These are phyloP conservation scores for Leccinum subrobustum DNA, from an alignment of 1,284 basidiomycete genomes.

Conservation along the genomic window DNA sequence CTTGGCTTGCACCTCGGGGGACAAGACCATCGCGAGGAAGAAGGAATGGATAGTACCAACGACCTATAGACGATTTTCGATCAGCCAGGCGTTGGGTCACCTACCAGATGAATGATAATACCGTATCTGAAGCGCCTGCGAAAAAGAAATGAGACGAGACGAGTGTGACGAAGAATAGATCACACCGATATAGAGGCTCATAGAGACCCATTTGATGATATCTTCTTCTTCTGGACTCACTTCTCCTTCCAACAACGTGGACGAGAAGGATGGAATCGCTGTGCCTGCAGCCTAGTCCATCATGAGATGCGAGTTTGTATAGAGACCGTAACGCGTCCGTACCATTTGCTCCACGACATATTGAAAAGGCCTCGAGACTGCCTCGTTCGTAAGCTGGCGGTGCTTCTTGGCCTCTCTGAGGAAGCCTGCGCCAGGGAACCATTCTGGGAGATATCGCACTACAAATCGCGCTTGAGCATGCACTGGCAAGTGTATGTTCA, in stretches of 20 bases:
- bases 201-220: slow-evolving; percentile 23
- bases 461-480: not conserved
- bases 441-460: slow-evolving; percentile 47
- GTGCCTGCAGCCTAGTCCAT: slow-evolving; percentile 37
- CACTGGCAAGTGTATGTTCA: not conserved
- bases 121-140: slow-evolving; percentile 28
- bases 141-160: not conserved
- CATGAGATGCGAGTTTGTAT: not conserved
- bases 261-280: slow-evolving; percentile 39
- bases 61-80: slow-evolving; percentile 19
- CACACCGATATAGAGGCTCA: slow-evolving; percentile 14
- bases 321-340: not conserved
- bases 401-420: slow-evolving; percentile 40
- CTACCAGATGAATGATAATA: not conserved
- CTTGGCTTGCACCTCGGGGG: slow-evolving; percentile 23
- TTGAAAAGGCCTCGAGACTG: slow-evolving; percentile 38
- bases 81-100: slow-evolving; percentile 8
- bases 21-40: slow-evolving; percentile 29
- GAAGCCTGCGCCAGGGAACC: slow-evolving; percentile 50
- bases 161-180: not conserved
- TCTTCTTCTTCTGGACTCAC: slow-evolving; percentile 25
- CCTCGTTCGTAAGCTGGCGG: slow-evolving; percentile 30
- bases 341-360: slow-evolving; percentile 44
- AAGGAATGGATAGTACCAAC: slow-evolving; percentile 38
- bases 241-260: slow-evolving; percentile 17